phyloP scores from a whole-genome alignment of 768 basidiomycete genomes.

The Russula sp. region DNA sequence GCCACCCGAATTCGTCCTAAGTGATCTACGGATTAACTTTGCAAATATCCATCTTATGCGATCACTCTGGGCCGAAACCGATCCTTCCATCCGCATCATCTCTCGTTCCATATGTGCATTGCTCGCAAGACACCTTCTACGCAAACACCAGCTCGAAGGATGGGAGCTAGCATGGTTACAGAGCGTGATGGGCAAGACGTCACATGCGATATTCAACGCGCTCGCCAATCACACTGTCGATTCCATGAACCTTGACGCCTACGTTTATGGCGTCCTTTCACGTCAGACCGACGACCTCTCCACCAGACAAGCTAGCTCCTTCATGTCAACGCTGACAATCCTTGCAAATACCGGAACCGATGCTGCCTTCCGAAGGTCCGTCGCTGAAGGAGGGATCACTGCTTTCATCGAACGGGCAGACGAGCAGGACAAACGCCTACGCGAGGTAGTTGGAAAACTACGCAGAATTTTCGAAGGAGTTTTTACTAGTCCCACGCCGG shows the following conservation, averaged over 20 bases:
- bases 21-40: slow-evolving; percentile 18
- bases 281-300: background rate
- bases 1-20: slow-evolving; percentile 4
- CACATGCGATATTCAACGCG: slow-evolving; percentile 10
- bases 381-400: background rate
- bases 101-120: slow-evolving; percentile 19
- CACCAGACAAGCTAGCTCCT: background rate
- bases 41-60: slow-evolving; percentile 15
- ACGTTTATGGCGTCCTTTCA: slow-evolving; percentile 14
- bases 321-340: slow-evolving; percentile 14
- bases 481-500: background rate
- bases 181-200: slow-evolving; percentile 4
- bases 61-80: slow-evolving; percentile 7
- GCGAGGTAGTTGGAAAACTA: slow-evolving; percentile 28
- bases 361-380: background rate
- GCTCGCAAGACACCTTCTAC: slow-evolving; percentile 17
- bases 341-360: background rate
- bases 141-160: background rate
- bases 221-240: background rate
- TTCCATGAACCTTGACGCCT: slow-evolving; percentile 16
- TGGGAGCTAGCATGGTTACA: slow-evolving; percentile 18
- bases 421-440: slow-evolving; percentile 32
- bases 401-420: slow-evolving; percentile 7
- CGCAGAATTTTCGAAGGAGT: background rate
- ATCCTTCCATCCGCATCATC: slow-evolving; percentile 16